These are phyloP conservation scores for Martiniozyma abietophila DNA, from an alignment of 805 yeast genomes.

Conservation along the genomic window DNA sequence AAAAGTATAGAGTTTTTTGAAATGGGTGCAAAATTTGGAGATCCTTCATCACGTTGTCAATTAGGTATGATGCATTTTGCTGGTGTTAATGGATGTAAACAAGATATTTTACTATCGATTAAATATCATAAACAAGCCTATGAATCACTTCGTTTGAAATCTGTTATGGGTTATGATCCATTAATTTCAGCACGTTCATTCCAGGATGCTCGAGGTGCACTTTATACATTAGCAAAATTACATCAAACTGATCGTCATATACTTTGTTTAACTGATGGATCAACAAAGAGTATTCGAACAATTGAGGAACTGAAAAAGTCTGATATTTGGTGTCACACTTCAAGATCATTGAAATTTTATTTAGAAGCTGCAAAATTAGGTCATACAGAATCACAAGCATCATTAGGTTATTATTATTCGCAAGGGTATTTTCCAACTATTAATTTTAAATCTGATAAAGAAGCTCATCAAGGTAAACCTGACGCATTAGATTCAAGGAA, in stretches of 20 bases:
- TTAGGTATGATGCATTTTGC: conserved; percentile 55
- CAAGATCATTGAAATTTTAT: conserved; percentile 42
- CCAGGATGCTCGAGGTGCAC: conserved; percentile 26
- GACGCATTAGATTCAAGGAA: conserved; percentile 39
- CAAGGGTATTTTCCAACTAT: conserved; percentile 40
- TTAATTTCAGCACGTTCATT: conserved; percentile 26
- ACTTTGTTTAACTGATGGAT: conserved; percentile 18
- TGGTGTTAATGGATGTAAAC: conserved; percentile 24
- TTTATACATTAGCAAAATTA: conserved; percentile 28
- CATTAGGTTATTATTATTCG: conserved; percentile 64
- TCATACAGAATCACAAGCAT: conserved; percentile 59
- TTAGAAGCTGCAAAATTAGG: conserved; percentile 50
- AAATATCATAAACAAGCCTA: conserved; percentile 23
- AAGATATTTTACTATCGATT: conserved; percentile 21
- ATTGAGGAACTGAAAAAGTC: conserved; percentile 26
- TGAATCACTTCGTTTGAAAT: conserved; percentile 17
- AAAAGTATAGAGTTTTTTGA: conserved; percentile 47
- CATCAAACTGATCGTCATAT: conserved; percentile 28
- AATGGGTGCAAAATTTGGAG: conserved; percentile 53
- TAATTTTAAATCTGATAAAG: conserved; percentile 26
- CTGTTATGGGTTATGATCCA: conserved; percentile 26
- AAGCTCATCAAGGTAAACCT: conserved; percentile 22
- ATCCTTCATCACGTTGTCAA: conserved; percentile 63
- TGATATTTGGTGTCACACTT: conserved; percentile 27
- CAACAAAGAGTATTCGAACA: conserved; percentile 24